Evolutionary conservation across 768 basidiomycete genomes (phyloP).

Genomic region (Tephrocybe sp.): DNA sequence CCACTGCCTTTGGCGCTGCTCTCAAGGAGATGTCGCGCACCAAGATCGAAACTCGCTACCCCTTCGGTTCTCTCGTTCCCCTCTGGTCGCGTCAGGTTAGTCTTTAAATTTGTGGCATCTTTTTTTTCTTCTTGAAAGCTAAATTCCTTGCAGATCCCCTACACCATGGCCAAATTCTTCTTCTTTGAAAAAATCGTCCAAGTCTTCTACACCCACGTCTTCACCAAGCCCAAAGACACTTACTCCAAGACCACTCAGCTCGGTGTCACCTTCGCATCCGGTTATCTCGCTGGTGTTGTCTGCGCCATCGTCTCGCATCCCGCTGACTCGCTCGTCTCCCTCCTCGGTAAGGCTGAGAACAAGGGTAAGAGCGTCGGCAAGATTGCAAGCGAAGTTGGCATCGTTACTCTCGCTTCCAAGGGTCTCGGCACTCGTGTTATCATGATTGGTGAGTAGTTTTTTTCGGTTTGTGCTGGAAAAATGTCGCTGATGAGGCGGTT

Average conservation of each 20-base stretch:
- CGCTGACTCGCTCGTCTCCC: slow-evolving; percentile 90
- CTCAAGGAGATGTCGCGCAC: slow-evolving; percentile 65
- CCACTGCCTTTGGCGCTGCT: slow-evolving; percentile 69
- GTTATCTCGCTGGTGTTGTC: slow-evolving; percentile 94
- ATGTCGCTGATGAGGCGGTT: neutral
- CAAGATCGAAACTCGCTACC: slow-evolving; percentile 73
- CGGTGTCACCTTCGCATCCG: slow-evolving; percentile 84
- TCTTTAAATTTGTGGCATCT: no score
- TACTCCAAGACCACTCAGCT: slow-evolving; percentile 85
- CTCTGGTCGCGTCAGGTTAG: slow-evolving; percentile 84
- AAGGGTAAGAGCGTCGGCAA: slow-evolving; percentile 74
- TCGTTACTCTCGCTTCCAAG: slow-evolving; percentile 67
- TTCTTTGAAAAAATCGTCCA: slow-evolving; percentile 90
- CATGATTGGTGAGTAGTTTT: slow-evolving; percentile 63
- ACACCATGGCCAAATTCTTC: slow-evolving; percentile 99
- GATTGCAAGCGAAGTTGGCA: slow-evolving; percentile 71
- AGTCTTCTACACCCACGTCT: slow-evolving; percentile 86
- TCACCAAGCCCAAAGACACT: slow-evolving; percentile 72
- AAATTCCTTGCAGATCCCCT: slow-evolving; percentile 66
- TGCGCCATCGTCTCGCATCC: slow-evolving; percentile 97
- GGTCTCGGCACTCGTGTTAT: slow-evolving; percentile 85
- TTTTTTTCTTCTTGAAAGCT: neutral
- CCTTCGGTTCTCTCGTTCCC: slow-evolving; percentile 82
- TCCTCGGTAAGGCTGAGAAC: slow-evolving; percentile 87
- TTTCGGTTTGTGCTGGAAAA: slow-evolving; percentile 12